Evolutionary conservation across 768 basidiomycete species (phyloP).

Genomic region (Suillus spraguei): DNA sequence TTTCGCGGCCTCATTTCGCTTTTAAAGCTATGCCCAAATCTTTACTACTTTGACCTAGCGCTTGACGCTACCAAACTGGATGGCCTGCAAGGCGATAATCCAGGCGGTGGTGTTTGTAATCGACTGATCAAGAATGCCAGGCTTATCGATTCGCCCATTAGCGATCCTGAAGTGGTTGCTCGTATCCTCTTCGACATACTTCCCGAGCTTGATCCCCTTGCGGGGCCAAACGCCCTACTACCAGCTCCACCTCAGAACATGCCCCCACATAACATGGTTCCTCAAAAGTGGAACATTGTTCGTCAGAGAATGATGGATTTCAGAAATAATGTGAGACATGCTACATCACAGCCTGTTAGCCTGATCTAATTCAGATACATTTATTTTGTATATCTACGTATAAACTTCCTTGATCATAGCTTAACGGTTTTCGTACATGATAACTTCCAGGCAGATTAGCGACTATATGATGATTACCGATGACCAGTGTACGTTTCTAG

Average conservation of each 20-base stretch:
- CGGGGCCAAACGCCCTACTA: background rate
- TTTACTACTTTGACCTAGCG: conserved; percentile 6
- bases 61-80: conserved; percentile 9
- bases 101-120: conserved; percentile 9
- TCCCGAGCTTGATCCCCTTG: conserved; percentile 7
- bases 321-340: background rate
- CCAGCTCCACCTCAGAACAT: background rate
- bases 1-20: conserved; percentile 8
- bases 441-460: background rate
- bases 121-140: conserved; percentile 5
- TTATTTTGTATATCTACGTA: background rate
- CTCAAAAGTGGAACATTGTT: background rate
- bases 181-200: conserved; percentile 10
- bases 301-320: background rate
- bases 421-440: background rate
- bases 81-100: background rate
- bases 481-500: background rate
- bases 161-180: background rate
- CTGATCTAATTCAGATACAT: background rate
- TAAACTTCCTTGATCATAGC: background rate
- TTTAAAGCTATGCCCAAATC: conserved; percentile 4
- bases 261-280: background rate
- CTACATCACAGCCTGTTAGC: background rate
- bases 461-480: background rate
- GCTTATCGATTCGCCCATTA: conserved; percentile 5